phyloP scores from a whole-genome alignment of 1,284 basidiomycete genomes.

The Agroathelia rolfsii region DNA sequence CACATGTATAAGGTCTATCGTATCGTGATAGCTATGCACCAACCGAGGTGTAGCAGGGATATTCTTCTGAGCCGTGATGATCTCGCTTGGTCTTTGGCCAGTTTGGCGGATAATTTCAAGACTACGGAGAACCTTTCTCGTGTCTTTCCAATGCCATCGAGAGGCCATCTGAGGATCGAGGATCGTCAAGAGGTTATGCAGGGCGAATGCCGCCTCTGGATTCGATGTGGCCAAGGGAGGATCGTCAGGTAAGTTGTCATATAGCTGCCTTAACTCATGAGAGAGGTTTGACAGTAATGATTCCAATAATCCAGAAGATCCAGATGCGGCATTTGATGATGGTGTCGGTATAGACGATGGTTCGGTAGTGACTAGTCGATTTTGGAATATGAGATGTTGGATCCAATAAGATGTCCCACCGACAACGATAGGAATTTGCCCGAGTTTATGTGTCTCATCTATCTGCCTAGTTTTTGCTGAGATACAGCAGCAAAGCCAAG shows the following conservation, averaged over 20 bases:
- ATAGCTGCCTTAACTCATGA: slow-evolving; percentile 37
- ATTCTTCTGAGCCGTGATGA: slow-evolving; percentile 55
- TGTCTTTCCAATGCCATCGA: slow-evolving; percentile 95
- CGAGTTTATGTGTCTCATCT: slow-evolving; percentile 48
- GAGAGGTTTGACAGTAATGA: slow-evolving; percentile 34
- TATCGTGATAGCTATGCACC: slow-evolving; percentile 6
- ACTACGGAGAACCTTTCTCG: slow-evolving; percentile 80
- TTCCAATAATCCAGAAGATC: slow-evolving; percentile 24
- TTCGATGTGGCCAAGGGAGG: slow-evolving; percentile 41
- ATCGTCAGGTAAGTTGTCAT: slow-evolving; percentile 41
- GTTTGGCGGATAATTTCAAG: slow-evolving; percentile 75
- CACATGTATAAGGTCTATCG: not conserved
- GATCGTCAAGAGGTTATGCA: slow-evolving; percentile 59
- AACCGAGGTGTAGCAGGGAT: slow-evolving; percentile 39
- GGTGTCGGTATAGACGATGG: not conserved
- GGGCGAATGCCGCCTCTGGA: slow-evolving; percentile 42
- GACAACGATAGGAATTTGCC: slow-evolving; percentile 78
- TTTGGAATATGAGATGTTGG: slow-evolving; percentile 83
- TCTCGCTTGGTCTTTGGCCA: slow-evolving; percentile 57
- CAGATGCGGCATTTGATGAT: slow-evolving; percentile 6
- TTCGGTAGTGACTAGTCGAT: slow-evolving; percentile 40
- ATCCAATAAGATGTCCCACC: slow-evolving; percentile 98
- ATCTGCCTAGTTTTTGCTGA: slow-evolving; percentile 37
- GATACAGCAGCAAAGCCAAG: not conserved
- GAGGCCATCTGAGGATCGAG: slow-evolving; percentile 73